These are phyloP conservation scores for Lactarius tabidus DNA, from an alignment of 768 basidiomycete species.

Conservation along the genomic window DNA sequence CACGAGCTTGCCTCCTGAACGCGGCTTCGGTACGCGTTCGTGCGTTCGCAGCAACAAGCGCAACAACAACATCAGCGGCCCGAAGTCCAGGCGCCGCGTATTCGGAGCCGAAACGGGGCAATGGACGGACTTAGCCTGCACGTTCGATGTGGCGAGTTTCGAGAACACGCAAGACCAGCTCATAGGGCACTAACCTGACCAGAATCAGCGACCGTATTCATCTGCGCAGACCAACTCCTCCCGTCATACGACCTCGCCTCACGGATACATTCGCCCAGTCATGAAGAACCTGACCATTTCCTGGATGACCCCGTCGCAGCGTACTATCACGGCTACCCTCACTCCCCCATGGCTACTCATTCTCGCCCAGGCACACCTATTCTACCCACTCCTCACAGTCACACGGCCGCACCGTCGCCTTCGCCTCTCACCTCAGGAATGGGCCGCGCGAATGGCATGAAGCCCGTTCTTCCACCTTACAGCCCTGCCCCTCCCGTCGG, in stretches of 20 bases:
- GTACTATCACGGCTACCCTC: conserved; percentile 57
- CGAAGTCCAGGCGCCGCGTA: not conserved
- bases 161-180: conserved; percentile 21
- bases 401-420: conserved; percentile 69
- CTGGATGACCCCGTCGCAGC: conserved; percentile 55
- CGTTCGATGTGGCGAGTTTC: conserved; percentile 22
- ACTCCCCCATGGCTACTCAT: conserved; percentile 36
- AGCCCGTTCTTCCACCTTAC: conserved; percentile 38
- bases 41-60: conserved; percentile 1
- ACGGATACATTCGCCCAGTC: conserved; percentile 33
- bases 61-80: conserved; percentile 6
- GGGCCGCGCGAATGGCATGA: conserved; percentile 36
- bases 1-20: conserved; percentile 17
- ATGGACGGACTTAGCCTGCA: conserved; percentile 23
- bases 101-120: conserved; percentile 24
- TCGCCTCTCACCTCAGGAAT: conserved; percentile 57
- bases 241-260: conserved; percentile 21
- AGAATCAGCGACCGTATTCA: conserved; percentile 12
- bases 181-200: conserved; percentile 10
- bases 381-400: conserved; percentile 74
- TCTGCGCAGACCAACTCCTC: not conserved
- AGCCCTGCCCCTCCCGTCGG: conserved; percentile 58
- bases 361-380: conserved; percentile 67
- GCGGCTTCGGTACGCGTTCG: conserved; percentile 7
- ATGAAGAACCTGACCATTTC: conserved; percentile 57